Base-by-base conservation (phyloP, 352 stramenopile genomes). In the Saprolegnia parasitica region DNA sequence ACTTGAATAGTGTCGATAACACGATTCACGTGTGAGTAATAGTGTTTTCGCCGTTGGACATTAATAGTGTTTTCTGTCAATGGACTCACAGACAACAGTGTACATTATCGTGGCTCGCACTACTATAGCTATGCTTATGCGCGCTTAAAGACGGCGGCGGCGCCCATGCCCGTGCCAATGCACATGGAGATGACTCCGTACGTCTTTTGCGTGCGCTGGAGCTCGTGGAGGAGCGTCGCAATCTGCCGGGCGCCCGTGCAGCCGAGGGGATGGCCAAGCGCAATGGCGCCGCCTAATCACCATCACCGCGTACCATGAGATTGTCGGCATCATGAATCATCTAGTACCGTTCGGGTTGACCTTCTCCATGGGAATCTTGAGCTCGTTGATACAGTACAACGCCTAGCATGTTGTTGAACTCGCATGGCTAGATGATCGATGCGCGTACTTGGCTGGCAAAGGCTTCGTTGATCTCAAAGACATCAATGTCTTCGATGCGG, bases 141-240 rank as follows among this genome's bases (percentile, higher is more conserved):
- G 54, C 89, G 87, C 78, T 98, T 93, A 57, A 98, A 86, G 56
- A 98, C 83, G 49, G 91, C 90, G 63, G 95, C 95, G 26, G 90
- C 93, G 40, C 93, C 95, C 90, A 98, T 98, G 62, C 95, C 95
- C 60, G 89, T 97, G 71, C 95, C 95, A 76, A 98, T 96, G 79
- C 95, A 98, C 91, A 98, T 98, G 64, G 85, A 96, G 56, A 97
- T 90, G 60, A 98, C 85, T 60, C 92, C 93, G 68, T 93, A 95
- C 54, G 78, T 77, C 67, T 87, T 77, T 35, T 92, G 86, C 60
- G 78, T 89, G 54, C 90, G 81, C 76, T 96, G 94, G 67, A 98
- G 82, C 74, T 97, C 86, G 75, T 96, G 81, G 49, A 98, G 68
- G 32, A 98, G 76, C 56, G 91, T 98, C n/a, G 88, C 89, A 56